phyloP scores from a whole-genome alignment of 192 early-diverging fungal species.

The Coemansia sp. region DNA sequence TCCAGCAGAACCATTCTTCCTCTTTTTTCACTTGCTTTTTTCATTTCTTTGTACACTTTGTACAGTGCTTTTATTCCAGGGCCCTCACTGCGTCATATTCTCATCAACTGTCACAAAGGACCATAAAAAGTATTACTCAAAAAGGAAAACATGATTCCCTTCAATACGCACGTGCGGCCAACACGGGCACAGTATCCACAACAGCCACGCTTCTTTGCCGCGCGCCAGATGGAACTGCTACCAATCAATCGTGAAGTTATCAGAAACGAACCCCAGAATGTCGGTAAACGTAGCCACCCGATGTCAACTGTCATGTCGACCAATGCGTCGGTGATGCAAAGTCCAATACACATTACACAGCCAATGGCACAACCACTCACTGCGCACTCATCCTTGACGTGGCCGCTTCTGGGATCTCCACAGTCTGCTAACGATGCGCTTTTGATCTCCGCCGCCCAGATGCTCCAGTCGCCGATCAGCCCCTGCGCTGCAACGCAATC shows the following conservation, averaged over 20 bases:
- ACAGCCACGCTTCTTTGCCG: slow-evolving; percentile 26
- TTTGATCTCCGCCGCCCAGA: slow-evolving; percentile 1
- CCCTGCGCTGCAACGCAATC: not conserved
- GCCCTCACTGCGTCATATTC: not conserved
- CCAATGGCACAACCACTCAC: slow-evolving; percentile 1
- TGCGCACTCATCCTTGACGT: not conserved
- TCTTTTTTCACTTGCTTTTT: slow-evolving; percentile 3
- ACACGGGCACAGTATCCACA: slow-evolving; percentile 3
- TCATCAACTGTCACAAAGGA: too few relatives aligned
- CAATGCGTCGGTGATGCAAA: not conserved
- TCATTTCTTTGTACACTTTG: not conserved
- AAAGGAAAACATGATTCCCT: slow-evolving; percentile 2
- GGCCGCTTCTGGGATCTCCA: not conserved
- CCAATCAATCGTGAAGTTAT: slow-evolving; percentile 31
- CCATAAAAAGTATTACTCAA: too few relatives aligned
- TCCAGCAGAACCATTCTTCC: slow-evolving; percentile 2
- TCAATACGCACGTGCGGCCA: not conserved
- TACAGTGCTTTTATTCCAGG: slow-evolving; percentile 1
- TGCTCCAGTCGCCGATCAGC: too few relatives aligned
- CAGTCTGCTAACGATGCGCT: slow-evolving; percentile 1
- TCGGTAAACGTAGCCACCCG: too few relatives aligned
- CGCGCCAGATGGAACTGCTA: slow-evolving; percentile 17
- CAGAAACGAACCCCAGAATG: not conserved
- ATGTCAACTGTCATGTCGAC: not conserved
- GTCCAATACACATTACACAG: not conserved